phyloP scores from a whole-genome alignment of 2,329 filamentous ascomycete genomes.

The Fusarium redolens region DNA sequence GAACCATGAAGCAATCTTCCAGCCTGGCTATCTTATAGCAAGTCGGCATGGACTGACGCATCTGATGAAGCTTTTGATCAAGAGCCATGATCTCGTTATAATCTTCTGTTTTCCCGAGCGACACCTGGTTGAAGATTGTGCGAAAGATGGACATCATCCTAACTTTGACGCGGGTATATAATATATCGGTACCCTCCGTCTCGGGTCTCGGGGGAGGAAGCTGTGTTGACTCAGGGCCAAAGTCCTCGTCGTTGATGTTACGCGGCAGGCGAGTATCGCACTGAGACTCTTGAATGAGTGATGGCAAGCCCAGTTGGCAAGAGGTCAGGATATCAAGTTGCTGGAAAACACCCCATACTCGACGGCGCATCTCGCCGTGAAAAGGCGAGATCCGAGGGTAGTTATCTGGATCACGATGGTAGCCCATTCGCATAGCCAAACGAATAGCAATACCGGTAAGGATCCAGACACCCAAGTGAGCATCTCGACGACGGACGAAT shows the following conservation, averaged over 20 bases:
- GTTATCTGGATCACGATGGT: slow-evolving; percentile 32
- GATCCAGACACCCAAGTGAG: slow-evolving; percentile 31
- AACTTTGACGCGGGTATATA: slow-evolving; percentile 29
- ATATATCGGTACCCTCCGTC: slow-evolving; percentile 2
- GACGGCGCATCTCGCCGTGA: slow-evolving; percentile 34
- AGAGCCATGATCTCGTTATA: slow-evolving; percentile 35
- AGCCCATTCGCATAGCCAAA: slow-evolving; percentile 36
- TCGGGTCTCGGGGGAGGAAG: slow-evolving; percentile 24
- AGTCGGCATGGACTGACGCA: slow-evolving; percentile 18
- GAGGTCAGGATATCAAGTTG: slow-evolving; percentile 32
- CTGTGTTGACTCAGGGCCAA: not conserved
- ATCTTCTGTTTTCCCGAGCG: slow-evolving; percentile 10
- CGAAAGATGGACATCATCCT: slow-evolving; percentile 27
- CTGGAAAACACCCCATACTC: slow-evolving; percentile 23
- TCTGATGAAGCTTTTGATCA: slow-evolving; percentile 18
- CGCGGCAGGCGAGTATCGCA: slow-evolving; percentile 21
- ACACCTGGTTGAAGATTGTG: slow-evolving; percentile 35
- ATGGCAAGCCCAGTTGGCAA: slow-evolving; percentile 26
- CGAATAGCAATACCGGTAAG: slow-evolving; percentile 20
- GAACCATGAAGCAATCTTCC: slow-evolving; percentile 30
- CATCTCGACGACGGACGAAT: slow-evolving; percentile 27
- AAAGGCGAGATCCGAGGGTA: slow-evolving; percentile 21
- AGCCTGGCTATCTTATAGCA: slow-evolving; percentile 17
- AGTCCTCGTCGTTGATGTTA: slow-evolving; percentile 32
- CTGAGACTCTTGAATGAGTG: slow-evolving; percentile 25